Conservation (phyloP, 345 rosid species). For the Eucalyptus victrix region DNA sequence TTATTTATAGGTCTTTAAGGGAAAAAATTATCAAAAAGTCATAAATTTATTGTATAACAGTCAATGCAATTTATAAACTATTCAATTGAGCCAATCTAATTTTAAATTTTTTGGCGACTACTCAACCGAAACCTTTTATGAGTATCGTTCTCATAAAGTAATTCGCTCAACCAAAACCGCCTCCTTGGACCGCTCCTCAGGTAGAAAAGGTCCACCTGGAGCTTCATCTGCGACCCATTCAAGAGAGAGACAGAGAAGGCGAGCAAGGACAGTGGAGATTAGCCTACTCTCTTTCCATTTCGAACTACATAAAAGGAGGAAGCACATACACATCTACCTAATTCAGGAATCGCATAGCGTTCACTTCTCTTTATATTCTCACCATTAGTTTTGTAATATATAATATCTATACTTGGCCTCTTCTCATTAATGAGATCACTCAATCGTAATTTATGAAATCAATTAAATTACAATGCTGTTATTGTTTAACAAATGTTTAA, state of each 20-base stretch:
- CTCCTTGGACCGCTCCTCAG: not conserved
- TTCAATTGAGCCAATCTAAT: too few relatives aligned
- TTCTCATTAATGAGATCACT: too few relatives aligned
- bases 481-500: not conserved
- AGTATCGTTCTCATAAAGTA: too few relatives aligned
- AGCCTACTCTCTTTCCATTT: not conserved
- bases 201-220: not conserved
- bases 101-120: too few relatives aligned
- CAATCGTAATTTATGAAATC: not conserved
- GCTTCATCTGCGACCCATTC: not conserved
- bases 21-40: too few relatives aligned
- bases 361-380: not conserved
- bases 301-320: not conserved
- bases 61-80: too few relatives aligned
- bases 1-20: too few relatives aligned
- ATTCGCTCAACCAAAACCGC: not conserved
- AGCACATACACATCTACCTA: not conserved
- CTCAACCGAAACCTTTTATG: too few relatives aligned
- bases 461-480: not conserved
- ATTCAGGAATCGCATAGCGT: not conserved
- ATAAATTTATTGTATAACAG: rapidly evolving
- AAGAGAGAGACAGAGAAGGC: not conserved
- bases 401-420: not conserved
- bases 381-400: not conserved
- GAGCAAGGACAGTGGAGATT: not conserved